phyloP scores from a whole-genome alignment of 495 filamentous ascomycete genomes.

The Aspergillus campestris region DNA sequence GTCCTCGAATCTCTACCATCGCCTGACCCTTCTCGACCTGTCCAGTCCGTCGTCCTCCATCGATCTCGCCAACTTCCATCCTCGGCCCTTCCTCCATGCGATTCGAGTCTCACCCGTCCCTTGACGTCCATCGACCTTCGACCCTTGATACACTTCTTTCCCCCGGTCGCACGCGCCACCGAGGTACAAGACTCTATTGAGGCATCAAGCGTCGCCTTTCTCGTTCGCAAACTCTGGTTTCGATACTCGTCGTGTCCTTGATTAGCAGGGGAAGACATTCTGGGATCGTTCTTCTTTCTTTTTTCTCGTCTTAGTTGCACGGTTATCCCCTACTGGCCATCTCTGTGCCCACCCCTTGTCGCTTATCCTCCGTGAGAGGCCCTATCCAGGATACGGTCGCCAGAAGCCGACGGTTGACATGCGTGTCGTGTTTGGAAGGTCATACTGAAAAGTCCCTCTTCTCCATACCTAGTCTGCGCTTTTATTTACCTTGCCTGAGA shows the following conservation, averaged over 20 bases:
- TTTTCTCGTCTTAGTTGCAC: too few relatives aligned
- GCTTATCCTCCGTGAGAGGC: not conserved
- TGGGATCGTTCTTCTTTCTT: too few relatives aligned
- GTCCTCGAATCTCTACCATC: too few relatives aligned
- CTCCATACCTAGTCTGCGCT: conserved; percentile 11
- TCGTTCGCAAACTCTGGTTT: not conserved
- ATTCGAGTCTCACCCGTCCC: conserved; percentile 23
- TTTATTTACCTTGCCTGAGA: conserved; percentile 33
- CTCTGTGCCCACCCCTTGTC: too few relatives aligned
- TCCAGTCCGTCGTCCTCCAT: too few relatives aligned
- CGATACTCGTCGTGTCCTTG: not conserved
- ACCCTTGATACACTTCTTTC: conserved; percentile 15
- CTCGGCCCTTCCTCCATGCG: conserved; percentile 28
- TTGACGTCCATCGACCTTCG: conserved; percentile 18
- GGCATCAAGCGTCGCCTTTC: conserved; percentile 8
- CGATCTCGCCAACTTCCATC: conserved; percentile 9
- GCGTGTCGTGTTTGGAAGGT: conserved; percentile 26
- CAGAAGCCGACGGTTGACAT: conserved; percentile 19
- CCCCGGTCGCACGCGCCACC: conserved; percentile 21
- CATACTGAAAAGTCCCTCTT: conserved; percentile 5
- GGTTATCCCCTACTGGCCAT: too few relatives aligned
- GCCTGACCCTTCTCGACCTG: too few relatives aligned
- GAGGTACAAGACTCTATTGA: conserved; percentile 9
- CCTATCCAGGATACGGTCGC: not conserved
- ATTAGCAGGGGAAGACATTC: too few relatives aligned